phyloP scores from a whole-genome alignment of 2,329 filamentous ascomycete genomes.

The Fusarium azukiicola region DNA sequence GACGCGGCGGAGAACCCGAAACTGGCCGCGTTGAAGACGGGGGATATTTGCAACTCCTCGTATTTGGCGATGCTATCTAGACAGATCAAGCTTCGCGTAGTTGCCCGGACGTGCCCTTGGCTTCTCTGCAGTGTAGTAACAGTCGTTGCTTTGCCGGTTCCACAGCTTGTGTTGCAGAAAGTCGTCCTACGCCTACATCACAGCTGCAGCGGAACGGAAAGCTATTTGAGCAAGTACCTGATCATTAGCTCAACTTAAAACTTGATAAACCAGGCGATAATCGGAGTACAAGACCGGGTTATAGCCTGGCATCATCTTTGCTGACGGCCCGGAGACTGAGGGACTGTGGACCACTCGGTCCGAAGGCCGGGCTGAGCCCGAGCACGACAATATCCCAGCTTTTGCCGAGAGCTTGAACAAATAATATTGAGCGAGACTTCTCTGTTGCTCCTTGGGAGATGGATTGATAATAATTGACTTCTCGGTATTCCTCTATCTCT shows the following conservation, averaged over 20 bases:
- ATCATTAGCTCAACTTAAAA: too few relatives aligned
- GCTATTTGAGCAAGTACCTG: background rate
- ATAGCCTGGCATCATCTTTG: background rate
- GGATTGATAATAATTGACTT: background rate
- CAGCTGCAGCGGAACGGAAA: too few relatives aligned
- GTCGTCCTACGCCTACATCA: too few relatives aligned
- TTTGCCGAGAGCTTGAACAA: background rate
- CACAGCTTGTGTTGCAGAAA: too few relatives aligned
- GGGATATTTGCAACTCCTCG: too few relatives aligned
- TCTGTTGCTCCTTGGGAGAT: background rate
- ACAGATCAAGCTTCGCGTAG: too few relatives aligned
- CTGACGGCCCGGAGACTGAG: background rate
- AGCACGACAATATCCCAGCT: background rate
- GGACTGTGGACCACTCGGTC: slow-evolving; percentile 14
- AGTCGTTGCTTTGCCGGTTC: too few relatives aligned
- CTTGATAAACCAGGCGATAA: background rate
- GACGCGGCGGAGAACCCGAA: background rate
- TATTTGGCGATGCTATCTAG: too few relatives aligned
- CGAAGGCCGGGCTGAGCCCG: slow-evolving; percentile 14
- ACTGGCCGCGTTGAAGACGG: background rate
- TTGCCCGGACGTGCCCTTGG: too few relatives aligned
- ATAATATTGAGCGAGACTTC: background rate
- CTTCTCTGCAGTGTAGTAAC: too few relatives aligned
- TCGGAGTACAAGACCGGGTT: background rate
- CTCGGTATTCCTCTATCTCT: too few relatives aligned